These are phyloP conservation scores for Colletotrichum caudatum DNA, from an alignment of 2,329 filamentous ascomycete species.

Conservation along the genomic window DNA sequence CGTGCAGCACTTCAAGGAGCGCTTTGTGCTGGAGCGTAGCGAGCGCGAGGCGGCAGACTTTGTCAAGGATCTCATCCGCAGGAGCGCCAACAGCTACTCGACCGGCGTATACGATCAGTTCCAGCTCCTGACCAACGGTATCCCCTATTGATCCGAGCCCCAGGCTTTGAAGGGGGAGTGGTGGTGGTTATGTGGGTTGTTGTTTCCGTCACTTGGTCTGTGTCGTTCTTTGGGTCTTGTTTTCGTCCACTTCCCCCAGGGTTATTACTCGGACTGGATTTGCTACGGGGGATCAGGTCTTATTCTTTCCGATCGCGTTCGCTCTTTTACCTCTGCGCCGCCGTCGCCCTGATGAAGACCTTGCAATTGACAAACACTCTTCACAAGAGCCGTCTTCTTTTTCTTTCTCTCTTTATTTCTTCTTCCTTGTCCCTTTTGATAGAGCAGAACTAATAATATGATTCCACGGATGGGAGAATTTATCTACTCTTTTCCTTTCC, in stretches of 20 bases:
- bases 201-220: neutral
- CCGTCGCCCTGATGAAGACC: neutral
- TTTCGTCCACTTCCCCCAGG: neutral
- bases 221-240: neutral
- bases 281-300: neutral
- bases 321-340: neutral
- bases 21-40: slow-evolving; percentile 91
- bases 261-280: no score
- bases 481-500: neutral
- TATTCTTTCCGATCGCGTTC: neutral
- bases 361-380: neutral
- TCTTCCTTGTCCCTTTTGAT: neutral
- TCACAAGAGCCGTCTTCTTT: neutral
- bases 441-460: neutral
- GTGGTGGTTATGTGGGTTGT: neutral
- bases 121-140: slow-evolving; percentile 96
- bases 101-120: slow-evolving; percentile 98
- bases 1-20: slow-evolving; percentile 89
- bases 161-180: neutral
- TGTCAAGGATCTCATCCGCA: slow-evolving; percentile 89
- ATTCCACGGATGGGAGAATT: neutral
- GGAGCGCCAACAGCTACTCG: slow-evolving; percentile 89
- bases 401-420: neutral
- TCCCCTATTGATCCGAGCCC: slow-evolving; percentile 76
- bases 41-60: slow-evolving; percentile 96